phyloP scores from a whole-genome alignment of 345 rosid species.

The Balakata baccata region DNA sequence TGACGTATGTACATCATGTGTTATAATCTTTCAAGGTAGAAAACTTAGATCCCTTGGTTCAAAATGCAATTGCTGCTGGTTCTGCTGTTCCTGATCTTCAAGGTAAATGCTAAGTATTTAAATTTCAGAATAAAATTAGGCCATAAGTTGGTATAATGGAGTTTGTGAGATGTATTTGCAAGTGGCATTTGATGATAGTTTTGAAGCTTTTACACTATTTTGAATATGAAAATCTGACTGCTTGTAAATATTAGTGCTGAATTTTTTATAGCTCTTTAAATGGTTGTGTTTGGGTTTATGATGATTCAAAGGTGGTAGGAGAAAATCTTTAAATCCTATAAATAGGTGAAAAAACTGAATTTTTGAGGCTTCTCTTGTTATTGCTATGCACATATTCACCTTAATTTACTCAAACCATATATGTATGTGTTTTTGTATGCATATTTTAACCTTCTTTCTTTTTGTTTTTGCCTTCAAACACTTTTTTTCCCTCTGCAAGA shows the following conservation, averaged over 20 bases:
- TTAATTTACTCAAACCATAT: not conserved
- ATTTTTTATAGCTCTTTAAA: not conserved
- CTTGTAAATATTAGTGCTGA: not conserved
- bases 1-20: not conserved
- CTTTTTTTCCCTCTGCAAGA: constrained; percentile 32
- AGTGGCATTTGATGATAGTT: not conserved
- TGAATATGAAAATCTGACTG: not conserved
- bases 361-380: not conserved
- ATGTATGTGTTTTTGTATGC: not conserved
- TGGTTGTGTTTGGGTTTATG: not conserved
- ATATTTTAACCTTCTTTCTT: not conserved
- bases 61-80: constrained; percentile 67
- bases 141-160: not conserved
- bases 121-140: not conserved
- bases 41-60: constrained; percentile 74
- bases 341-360: not conserved
- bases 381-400: not conserved
- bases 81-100: constrained; percentile 63
- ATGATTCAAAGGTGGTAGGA: not conserved
- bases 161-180: constrained; percentile 3
- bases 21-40: constrained; percentile 47
- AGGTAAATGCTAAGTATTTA: constrained; percentile 42
- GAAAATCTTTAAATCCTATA: not conserved
- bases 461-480: not conserved
- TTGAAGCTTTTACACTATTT: not conserved